Conservation (phyloP, 2,329 filamentous ascomycete genomes). For the Aureobasidium namibiae region DNA sequence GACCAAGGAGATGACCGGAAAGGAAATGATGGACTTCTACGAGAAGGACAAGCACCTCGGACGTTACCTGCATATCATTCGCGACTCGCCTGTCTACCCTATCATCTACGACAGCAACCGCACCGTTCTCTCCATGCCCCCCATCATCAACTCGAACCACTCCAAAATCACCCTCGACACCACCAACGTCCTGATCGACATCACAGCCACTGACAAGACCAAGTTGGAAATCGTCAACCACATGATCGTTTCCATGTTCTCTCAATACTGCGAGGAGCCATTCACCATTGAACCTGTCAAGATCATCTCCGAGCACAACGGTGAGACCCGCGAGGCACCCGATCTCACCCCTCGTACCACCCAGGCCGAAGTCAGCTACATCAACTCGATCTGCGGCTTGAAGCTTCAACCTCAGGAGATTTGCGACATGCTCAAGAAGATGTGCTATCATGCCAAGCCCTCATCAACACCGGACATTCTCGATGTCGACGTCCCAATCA, state of each 20-base stretch:
- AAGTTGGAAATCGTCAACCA: constrained; percentile 95
- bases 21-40: constrained; percentile 89
- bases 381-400: constrained; percentile 87
- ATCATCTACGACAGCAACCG: constrained; percentile 88
- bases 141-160: constrained; percentile 95
- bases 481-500: constrained; percentile 77
- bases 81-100: constrained; percentile 87
- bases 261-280: constrained; percentile 73
- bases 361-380: constrained; percentile 81
- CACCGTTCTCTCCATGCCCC: constrained; percentile 83
- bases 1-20: constrained; percentile 75
- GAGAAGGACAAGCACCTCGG: constrained; percentile 88
- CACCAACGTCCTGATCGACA: constrained; percentile 92
- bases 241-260: constrained; percentile 97
- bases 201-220: constrained; percentile 90
- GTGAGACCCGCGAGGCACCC: constrained; percentile 70
- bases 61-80: constrained; percentile 87
- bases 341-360: constrained; percentile 68
- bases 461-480: constrained; percentile 57
- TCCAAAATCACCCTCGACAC: constrained; percentile 92
- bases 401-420: constrained; percentile 65
- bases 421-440: constrained; percentile 73
- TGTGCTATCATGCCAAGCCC: constrained; percentile 77
- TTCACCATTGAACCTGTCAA: constrained; percentile 93
- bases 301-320: constrained; percentile 87